phyloP scores from a whole-genome alignment of 2,329 filamentous ascomycete species.

The Scolecobasidium constrictum region DNA sequence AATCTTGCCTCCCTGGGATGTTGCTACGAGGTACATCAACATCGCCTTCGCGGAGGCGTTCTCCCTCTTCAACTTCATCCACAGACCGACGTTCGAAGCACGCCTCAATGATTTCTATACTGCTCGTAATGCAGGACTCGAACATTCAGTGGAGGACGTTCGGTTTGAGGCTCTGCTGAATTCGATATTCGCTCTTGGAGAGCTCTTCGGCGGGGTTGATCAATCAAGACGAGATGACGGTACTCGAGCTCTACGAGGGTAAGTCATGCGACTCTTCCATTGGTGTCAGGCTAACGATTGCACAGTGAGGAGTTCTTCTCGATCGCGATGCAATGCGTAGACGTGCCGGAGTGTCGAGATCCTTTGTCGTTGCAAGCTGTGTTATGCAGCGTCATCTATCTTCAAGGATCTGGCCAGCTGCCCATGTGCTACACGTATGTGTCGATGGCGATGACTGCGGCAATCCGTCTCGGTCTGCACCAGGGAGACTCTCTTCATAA shows the following conservation, averaged over 20 bases:
- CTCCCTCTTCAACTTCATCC: conserved; percentile 51
- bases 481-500: conserved; percentile 56
- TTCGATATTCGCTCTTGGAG: conserved; percentile 59
- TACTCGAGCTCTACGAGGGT: no score
- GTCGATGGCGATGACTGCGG: conserved; percentile 64
- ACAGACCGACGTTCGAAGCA: conserved; percentile 58
- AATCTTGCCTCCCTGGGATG: conserved; percentile 45
- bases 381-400: conserved; percentile 69
- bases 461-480: conserved; percentile 69
- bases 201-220: conserved; percentile 51
- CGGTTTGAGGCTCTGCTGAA: conserved; percentile 61
- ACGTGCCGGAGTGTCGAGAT: conserved; percentile 55
- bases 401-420: conserved; percentile 68
- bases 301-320: conserved; percentile 6
- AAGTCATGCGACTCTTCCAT: no score
- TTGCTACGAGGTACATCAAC: conserved; percentile 35
- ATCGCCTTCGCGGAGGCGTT: conserved; percentile 42
- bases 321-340: conserved; percentile 26
- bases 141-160: conserved; percentile 47
- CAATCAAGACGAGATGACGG: no score
- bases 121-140: conserved; percentile 36
- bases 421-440: conserved; percentile 73
- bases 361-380: conserved; percentile 64
- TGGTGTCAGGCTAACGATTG: no score
- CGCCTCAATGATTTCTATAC: conserved; percentile 55